A percentile compares a stretch with the other conserved stretches of the same genome.
Evolutionary conservation across 306 rosid species (phyloP).

Genomic region (Dryas octopetala): DNA sequence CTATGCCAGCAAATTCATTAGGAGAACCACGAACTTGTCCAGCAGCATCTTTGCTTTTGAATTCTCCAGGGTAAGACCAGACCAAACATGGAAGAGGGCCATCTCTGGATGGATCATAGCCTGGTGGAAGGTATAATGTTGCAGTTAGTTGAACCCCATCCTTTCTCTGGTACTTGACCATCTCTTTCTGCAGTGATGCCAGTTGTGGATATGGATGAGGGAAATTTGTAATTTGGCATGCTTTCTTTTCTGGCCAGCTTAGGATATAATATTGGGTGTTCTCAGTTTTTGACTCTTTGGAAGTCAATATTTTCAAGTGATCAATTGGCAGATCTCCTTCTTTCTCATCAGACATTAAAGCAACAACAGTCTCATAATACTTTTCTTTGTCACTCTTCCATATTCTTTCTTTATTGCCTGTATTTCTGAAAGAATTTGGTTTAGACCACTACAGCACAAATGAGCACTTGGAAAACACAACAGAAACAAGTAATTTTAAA

Average conservation of each 20-base stretch:
- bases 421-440: slow-evolving; percentile 68
- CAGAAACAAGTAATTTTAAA: slow-evolving; percentile 29
- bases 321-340: slow-evolving; percentile 80
- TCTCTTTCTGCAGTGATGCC: slow-evolving; percentile 89
- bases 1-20: slow-evolving; percentile 96
- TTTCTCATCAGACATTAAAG: slow-evolving; percentile 89
- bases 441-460: slow-evolving; percentile 30
- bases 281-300: slow-evolving; percentile 97
- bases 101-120: slow-evolving; percentile 76
- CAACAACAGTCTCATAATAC: slow-evolving; percentile 80
- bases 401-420: slow-evolving; percentile 85
- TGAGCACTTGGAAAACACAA: slow-evolving; percentile 15
- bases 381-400: slow-evolving; percentile 90
- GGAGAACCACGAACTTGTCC: slow-evolving; percentile 99
- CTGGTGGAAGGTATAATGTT: slow-evolving; percentile 92
- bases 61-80: slow-evolving; percentile 99
- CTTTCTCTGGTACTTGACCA: slow-evolving; percentile 92
- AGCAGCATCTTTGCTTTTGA: slow-evolving; percentile 98
- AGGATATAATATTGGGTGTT: slow-evolving; percentile 82
- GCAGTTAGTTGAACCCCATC: slow-evolving; percentile 99
- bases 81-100: slow-evolving; percentile 96
- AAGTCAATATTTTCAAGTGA: slow-evolving; percentile 71
- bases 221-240: slow-evolving; percentile 72
- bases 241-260: slow-evolving; percentile 80
- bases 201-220: slow-evolving; percentile 99